Percentiles rank a stretch among this genome's conserved stretches.
These are phyloP conservation scores for Fusarium hainanense DNA, from an alignment of 2,329 filamentous ascomycete species.

Conservation along the genomic window DNA sequence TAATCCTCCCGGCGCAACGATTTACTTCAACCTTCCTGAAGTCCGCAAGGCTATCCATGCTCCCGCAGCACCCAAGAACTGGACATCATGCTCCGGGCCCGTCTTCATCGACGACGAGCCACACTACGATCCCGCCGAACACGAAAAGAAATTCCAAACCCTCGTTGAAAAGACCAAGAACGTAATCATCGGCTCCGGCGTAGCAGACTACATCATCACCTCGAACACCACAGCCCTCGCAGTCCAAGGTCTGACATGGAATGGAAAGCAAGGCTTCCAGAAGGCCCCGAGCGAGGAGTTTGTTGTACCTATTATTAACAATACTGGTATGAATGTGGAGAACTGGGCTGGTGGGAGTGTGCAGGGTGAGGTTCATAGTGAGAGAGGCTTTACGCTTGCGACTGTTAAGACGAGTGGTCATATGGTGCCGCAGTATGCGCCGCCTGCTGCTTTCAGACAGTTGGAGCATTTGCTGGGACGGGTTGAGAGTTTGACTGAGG, in stretches of 20 bases:
- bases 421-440: slow-evolving; percentile 26
- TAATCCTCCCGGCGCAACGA: background rate
- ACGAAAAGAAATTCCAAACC: slow-evolving; percentile 17
- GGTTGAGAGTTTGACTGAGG: slow-evolving; percentile 10
- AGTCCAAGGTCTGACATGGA: slow-evolving; percentile 7
- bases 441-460: slow-evolving; percentile 17
- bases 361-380: slow-evolving; percentile 7
- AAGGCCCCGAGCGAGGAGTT: slow-evolving; percentile 2
- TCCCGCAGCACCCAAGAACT: background rate
- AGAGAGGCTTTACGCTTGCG: slow-evolving; percentile 8
- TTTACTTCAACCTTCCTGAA: slow-evolving; percentile 11
- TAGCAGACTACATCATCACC: slow-evolving; percentile 25
- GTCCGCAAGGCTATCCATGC: slow-evolving; percentile 23
- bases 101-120: slow-evolving; percentile 2
- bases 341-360: slow-evolving; percentile 24
- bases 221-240: slow-evolving; percentile 14
- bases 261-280: slow-evolving; percentile 19
- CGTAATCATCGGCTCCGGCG: slow-evolving; percentile 11
- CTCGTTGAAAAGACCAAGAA: slow-evolving; percentile 21
- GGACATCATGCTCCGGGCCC: slow-evolving; percentile 1
- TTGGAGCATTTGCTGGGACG: slow-evolving; percentile 21
- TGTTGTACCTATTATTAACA: slow-evolving; percentile 14
- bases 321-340: slow-evolving; percentile 10
- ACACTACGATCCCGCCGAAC: background rate
- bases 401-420: slow-evolving; percentile 23